Percentiles rank a stretch among this genome's conserved stretches.
Evolutionary conservation across 129 eudicot genomes (phyloP).

Genomic region (Oenanthe sinensis): DNA sequence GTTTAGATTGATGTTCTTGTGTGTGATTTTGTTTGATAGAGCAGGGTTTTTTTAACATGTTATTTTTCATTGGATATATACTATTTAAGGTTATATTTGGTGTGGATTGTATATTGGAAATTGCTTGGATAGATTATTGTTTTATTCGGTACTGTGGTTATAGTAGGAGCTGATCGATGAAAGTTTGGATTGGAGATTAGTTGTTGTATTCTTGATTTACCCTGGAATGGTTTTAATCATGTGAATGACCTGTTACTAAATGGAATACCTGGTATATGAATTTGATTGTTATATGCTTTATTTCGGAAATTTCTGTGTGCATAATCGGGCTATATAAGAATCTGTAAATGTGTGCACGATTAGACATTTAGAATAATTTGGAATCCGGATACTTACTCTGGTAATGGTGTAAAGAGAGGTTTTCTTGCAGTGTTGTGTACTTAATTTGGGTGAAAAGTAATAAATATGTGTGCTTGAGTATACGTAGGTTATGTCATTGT

Average conservation of each 20-base stretch:
- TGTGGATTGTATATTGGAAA: background rate
- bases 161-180: background rate
- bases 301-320: background rate
- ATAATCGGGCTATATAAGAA: background rate
- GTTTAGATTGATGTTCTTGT: background rate
- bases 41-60: background rate
- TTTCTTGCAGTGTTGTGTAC: background rate
- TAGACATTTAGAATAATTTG: background rate
- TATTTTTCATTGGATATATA: background rate
- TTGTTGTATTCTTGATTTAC: background rate
- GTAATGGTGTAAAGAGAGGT: background rate
- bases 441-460: background rate
- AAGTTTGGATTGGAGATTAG: background rate
- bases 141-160: background rate
- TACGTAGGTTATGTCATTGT: background rate
- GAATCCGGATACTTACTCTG: background rate
- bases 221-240: background rate
- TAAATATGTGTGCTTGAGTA: background rate
- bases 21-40: background rate
- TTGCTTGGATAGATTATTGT: background rate
- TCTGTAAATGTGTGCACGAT: background rate
- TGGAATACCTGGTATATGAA: background rate
- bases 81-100: background rate
- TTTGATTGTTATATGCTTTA: background rate
- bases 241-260: too few species aligned